Conservation (phyloP, 2,329 filamentous ascomycete species). For the Nothophaeocryptopus gaeumannii region DNA sequence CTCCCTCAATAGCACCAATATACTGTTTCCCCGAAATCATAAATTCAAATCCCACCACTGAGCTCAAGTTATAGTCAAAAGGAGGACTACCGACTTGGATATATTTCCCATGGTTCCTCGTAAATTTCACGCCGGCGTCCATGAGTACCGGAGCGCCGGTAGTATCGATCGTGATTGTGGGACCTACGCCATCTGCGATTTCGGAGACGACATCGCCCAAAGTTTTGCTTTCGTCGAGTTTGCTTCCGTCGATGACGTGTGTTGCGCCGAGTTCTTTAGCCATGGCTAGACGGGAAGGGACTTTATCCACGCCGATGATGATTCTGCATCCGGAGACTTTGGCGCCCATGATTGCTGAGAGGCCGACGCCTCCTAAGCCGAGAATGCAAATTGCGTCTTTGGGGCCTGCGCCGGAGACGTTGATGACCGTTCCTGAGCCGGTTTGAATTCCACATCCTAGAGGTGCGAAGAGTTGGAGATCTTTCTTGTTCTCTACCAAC, state of each 20-base stretch:
- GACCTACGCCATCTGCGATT: constrained; percentile 40
- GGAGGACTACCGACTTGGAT: constrained; percentile 52
- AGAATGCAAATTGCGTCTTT: constrained; percentile 43
- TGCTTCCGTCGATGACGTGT: constrained; percentile 38
- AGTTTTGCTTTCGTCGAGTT: constrained; percentile 32
- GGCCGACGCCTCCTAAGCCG: constrained; percentile 48
- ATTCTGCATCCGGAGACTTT: constrained; percentile 41
- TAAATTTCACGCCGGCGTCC: constrained; percentile 42
- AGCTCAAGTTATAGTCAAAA: constrained; percentile 41
- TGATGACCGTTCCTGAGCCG: constrained; percentile 43
- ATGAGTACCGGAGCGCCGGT: constrained; percentile 48
- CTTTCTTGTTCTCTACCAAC: constrained; percentile 38
- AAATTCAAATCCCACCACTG: constrained; percentile 45
- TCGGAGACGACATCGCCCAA: constrained; percentile 38
- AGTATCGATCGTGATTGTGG: constrained; percentile 50
- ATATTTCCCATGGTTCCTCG: constrained; percentile 47
- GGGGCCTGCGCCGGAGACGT: constrained; percentile 38
- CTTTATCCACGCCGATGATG: constrained; percentile 44
- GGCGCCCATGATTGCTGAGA: constrained; percentile 49
- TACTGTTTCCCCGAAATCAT: constrained; percentile 50
- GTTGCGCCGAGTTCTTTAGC: constrained; percentile 44
- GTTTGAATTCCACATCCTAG: constrained; percentile 50
- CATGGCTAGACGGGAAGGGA: constrained; percentile 37
- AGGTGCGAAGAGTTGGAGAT: constrained; percentile 45
- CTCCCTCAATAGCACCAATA: constrained; percentile 50